Evolutionary conservation across 768 basidiomycete species (phyloP).

Genomic region (Baorangia bicolor): DNA sequence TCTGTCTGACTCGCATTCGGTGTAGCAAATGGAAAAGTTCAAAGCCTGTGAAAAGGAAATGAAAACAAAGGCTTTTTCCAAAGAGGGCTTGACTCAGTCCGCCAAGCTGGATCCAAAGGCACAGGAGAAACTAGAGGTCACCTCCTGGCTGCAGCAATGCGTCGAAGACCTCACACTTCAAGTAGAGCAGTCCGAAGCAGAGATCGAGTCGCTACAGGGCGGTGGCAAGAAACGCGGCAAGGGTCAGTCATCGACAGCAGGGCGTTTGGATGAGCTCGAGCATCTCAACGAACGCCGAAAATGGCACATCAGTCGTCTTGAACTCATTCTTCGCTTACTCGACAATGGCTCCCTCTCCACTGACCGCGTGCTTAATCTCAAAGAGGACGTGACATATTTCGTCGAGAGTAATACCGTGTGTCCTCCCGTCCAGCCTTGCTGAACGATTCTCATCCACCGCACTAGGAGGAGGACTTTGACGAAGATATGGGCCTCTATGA

Average conservation of each 20-base stretch:
- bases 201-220: conserved; percentile 83
- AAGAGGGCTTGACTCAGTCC: conserved; percentile 94
- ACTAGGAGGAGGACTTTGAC: conserved; percentile 94
- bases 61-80: conserved; percentile 99
- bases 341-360: conserved; percentile 89
- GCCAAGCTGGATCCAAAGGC: conserved; percentile 95
- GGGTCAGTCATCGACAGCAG: conserved; percentile 58
- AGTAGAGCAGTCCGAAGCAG: conserved; percentile 92
- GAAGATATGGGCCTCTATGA: conserved; percentile 98
- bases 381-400: conserved; percentile 95
- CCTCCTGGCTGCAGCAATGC: conserved; percentile 80
- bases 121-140: conserved; percentile 91
- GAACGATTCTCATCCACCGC: conserved; percentile 18
- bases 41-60: conserved; percentile 99
- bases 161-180: conserved; percentile 93
- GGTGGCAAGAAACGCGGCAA: conserved; percentile 84
- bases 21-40: conserved; percentile 99
- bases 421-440: conserved; percentile 20
- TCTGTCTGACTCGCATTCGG: conserved; percentile 2
- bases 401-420: conserved; percentile 93
- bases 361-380: conserved; percentile 77
- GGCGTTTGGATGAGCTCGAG: conserved; percentile 83
- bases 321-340: conserved; percentile 87
- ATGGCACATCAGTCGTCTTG: conserved; percentile 92
- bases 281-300: conserved; percentile 87